phyloP scores from a whole-genome alignment of 75 land plant genomes.

The Sequoia sempervirens region DNA sequence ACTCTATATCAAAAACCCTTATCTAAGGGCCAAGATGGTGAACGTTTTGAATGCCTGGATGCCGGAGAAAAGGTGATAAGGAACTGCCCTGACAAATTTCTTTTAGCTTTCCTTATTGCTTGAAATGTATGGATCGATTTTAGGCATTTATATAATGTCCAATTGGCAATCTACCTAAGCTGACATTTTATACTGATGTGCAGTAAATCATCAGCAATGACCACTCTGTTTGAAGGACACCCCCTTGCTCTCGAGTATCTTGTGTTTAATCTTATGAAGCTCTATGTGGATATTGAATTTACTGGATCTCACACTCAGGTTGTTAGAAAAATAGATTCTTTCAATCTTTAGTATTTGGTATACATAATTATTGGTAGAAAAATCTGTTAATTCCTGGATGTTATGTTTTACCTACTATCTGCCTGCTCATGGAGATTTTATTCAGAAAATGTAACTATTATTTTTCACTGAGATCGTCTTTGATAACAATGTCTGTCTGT shows the following conservation, averaged over 20 bases:
- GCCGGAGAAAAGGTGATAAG: conserved; percentile 69
- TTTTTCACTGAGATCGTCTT: not conserved
- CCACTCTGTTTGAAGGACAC: conserved; percentile 91
- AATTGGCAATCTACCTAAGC: not conserved
- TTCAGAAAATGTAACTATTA: not conserved
- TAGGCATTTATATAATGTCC: not conserved
- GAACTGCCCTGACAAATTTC: not conserved
- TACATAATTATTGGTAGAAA: not conserved
- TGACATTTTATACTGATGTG: conserved; percentile 15
- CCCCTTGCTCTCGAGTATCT: conserved; percentile 82
- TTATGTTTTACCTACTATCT: not conserved
- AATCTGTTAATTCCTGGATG: not conserved
- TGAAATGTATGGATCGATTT: not conserved
- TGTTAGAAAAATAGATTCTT: not conserved
- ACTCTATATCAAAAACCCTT: conserved; percentile 80
- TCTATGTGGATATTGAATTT: conserved; percentile 97
- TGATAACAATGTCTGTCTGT: not conserved
- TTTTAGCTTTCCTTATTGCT: not conserved
- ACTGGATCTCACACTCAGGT: conserved; percentile 99
- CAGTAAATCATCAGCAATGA: conserved; percentile 67
- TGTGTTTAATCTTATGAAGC: conserved; percentile 89
- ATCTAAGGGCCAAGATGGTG: conserved; percentile 97
- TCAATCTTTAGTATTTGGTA: not conserved
- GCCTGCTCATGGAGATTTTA: not conserved
- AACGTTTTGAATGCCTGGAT: conserved; percentile 97